Conservation (phyloP, 768 basidiomycete genomes). For the Hypholoma sublateritium region DNA sequence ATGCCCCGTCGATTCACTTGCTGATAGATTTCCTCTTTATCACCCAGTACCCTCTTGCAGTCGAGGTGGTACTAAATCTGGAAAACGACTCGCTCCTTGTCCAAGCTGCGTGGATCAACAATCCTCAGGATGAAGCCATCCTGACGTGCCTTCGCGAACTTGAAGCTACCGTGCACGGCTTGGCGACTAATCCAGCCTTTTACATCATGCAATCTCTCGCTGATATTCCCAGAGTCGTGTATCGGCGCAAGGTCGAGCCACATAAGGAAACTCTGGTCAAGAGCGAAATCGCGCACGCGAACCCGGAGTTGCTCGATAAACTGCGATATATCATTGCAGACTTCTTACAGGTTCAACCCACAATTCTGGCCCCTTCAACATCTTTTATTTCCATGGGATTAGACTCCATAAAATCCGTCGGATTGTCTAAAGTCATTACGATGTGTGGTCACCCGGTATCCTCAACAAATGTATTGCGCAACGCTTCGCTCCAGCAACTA, state of each 20-base stretch:
- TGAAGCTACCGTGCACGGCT: conserved; percentile 18
- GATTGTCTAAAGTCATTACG: conserved; percentile 34
- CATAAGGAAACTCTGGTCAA: neutral
- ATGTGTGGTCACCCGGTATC: conserved; percentile 31
- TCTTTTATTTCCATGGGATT: conserved; percentile 47
- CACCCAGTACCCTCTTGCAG: conserved; percentile 28
- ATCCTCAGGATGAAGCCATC: conserved; percentile 10
- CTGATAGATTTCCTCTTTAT: neutral
- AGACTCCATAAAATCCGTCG: conserved; percentile 48
- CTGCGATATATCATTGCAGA: conserved; percentile 21
- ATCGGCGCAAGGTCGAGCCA: neutral
- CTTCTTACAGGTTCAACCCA: conserved; percentile 25
- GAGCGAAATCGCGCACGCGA: conserved; percentile 2
- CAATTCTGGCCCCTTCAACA: conserved; percentile 20
- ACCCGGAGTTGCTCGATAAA: conserved; percentile 13
- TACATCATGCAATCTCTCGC: conserved; percentile 8
- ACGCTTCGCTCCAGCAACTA: conserved; percentile 21
- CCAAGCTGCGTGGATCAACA: conserved; percentile 27
- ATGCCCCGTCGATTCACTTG: neutral
- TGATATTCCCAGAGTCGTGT: neutral
- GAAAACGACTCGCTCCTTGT: conserved; percentile 19
- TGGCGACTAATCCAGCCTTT: conserved; percentile 5
- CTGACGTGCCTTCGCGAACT: conserved; percentile 20
- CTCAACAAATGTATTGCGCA: conserved; percentile 37
- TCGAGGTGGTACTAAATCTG: conserved; percentile 29